These are phyloP conservation scores for Dichotomocladium elegans DNA, from an alignment of 371 early-diverging fungal genomes.

Conservation along the genomic window DNA sequence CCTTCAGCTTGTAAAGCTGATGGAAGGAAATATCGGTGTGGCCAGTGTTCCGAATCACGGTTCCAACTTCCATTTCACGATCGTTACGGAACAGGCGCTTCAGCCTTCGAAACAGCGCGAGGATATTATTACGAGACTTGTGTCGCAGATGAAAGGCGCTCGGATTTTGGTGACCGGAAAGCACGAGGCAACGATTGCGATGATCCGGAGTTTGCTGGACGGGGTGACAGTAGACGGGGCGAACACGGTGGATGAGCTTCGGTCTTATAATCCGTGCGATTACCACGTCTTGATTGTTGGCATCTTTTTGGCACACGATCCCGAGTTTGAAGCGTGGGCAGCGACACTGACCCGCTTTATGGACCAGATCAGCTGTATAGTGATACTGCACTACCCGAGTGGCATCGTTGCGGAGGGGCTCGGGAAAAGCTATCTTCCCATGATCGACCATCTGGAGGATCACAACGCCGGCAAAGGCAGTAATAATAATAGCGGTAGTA, in stretches of 20 bases:
- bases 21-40: slow-evolving; percentile 56
- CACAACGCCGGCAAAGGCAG: not conserved
- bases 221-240: slow-evolving; percentile 25
- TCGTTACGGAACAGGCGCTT: slow-evolving; percentile 26
- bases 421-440: no score
- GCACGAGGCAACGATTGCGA: slow-evolving; percentile 21
- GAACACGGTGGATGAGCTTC: slow-evolving; percentile 14
- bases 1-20: slow-evolving; percentile 47
- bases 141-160: slow-evolving; percentile 13
- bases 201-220: slow-evolving; percentile 24
- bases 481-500: not conserved
- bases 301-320: slow-evolving; percentile 9
- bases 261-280: not conserved
- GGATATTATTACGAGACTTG: slow-evolving; percentile 1
- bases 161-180: slow-evolving; percentile 31
- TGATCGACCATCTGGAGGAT: no score
- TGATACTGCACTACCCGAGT: slow-evolving; percentile 40
- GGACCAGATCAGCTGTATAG: slow-evolving; percentile 14
- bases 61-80: slow-evolving; percentile 50
- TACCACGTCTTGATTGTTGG: slow-evolving; percentile 39
- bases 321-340: slow-evolving; percentile 13
- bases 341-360: slow-evolving; percentile 13
- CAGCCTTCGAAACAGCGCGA: slow-evolving; percentile 21
- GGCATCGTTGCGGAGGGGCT: no score
- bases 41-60: slow-evolving; percentile 50